These are phyloP conservation scores for Phytopythium montanum DNA, from an alignment of 352 stramenopile species.

Conservation along the genomic window DNA sequence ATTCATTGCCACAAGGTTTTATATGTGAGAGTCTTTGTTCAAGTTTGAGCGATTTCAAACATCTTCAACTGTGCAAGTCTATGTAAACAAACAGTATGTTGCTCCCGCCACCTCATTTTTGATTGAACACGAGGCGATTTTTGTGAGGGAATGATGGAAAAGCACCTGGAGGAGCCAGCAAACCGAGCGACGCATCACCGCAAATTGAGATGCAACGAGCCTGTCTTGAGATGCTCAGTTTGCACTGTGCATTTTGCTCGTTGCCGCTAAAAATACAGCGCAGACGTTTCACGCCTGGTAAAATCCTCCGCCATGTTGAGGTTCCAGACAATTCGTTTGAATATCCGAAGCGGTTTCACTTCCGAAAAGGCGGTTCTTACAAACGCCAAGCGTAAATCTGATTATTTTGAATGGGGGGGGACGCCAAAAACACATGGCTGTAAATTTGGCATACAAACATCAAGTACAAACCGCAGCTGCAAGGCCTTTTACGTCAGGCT, in stretches of 20 bases:
- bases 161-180: background rate
- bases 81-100: no score
- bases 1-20: no score
- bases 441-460: background rate
- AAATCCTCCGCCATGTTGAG: constrained; percentile 2
- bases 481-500: no score
- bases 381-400: no score
- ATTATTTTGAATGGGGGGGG: no score
- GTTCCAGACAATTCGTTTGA: background rate
- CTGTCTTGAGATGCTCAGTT: background rate
- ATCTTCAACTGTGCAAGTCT: no score
- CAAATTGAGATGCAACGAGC: background rate
- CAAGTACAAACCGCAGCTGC: background rate
- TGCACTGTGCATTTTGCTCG: background rate
- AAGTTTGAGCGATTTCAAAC: no score
- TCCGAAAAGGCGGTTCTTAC: no score
- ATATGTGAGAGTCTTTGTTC: no score
- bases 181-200: background rate
- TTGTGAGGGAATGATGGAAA: background rate
- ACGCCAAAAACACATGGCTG: background rate
- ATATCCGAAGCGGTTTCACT: constrained; percentile 2
- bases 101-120: background rate
- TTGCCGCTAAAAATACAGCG: background rate
- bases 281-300: background rate
- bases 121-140: background rate